phyloP scores from a whole-genome alignment of 2,329 filamentous ascomycete genomes.

The Claviceps humidiphila region DNA sequence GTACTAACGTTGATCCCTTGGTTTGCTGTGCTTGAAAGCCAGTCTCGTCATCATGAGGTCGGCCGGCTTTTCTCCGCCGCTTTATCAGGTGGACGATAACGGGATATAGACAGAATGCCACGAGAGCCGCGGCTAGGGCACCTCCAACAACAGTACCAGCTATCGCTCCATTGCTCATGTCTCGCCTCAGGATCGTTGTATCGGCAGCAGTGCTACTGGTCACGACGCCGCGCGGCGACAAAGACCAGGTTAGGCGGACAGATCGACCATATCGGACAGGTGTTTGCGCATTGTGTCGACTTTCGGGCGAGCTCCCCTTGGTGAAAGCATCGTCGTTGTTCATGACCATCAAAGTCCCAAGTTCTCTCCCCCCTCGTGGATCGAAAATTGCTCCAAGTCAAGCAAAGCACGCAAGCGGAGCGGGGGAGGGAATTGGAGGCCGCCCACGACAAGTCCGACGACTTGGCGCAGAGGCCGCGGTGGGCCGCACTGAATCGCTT shows the following conservation, averaged over 20 bases:
- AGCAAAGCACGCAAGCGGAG: background rate
- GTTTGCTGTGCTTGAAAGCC: conserved; percentile 11
- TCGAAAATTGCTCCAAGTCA: background rate
- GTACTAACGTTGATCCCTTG: conserved; percentile 6
- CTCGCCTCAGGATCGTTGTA: conserved; percentile 13
- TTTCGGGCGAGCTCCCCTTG: background rate
- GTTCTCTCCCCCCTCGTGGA: background rate
- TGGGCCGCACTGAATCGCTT: background rate
- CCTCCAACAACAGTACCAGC: conserved; percentile 25
- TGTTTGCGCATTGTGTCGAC: background rate
- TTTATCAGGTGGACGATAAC: conserved; percentile 22
- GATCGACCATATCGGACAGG: background rate
- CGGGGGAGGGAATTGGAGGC: background rate
- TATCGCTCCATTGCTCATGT: conserved; percentile 21
- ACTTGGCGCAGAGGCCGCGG: background rate
- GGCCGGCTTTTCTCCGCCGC: conserved; percentile 12
- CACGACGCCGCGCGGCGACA: background rate
- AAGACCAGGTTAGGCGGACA: background rate
- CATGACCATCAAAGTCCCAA: background rate
- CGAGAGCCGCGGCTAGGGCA: conserved; percentile 19
- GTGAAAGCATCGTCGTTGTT: background rate
- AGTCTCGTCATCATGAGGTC: conserved; percentile 18
- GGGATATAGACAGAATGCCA: conserved; percentile 26
- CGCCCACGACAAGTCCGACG: background rate
- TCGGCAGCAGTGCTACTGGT: conserved; percentile 3